A percentile compares a stretch with the other conserved stretches of the same genome.
phyloP scores from a whole-genome alignment of 257 asterid genomes.

The Scutellaria baicalensis region DNA sequence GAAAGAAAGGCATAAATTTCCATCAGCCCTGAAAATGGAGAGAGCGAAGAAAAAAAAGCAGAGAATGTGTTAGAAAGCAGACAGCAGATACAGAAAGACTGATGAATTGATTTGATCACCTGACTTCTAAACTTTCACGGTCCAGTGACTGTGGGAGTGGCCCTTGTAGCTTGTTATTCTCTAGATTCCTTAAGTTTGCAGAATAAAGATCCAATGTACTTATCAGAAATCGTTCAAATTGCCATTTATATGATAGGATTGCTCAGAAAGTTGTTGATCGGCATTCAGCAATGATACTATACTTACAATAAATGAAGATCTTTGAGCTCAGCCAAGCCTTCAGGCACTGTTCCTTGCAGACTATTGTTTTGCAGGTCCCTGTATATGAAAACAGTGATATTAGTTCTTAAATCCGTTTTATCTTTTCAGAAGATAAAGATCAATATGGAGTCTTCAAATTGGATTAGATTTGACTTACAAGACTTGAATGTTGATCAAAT shows the following conservation, averaged over 20 bases:
- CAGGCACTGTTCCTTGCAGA: slow-evolving; percentile 70
- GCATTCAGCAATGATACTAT: not conserved
- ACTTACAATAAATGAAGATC: slow-evolving; percentile 79
- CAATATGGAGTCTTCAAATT: not conserved
- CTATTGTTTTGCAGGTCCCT: slow-evolving; percentile 91
- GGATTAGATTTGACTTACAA: slow-evolving; percentile 47
- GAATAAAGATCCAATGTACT: not conserved
- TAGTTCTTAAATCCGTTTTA: not conserved
- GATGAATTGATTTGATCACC: slow-evolving; percentile 26
- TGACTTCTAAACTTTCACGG: slow-evolving; percentile 64
- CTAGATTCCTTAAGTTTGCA: slow-evolving; percentile 59
- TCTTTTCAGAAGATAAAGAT: not conserved
- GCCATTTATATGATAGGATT: not conserved
- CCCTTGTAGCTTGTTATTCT: slow-evolving; percentile 77
- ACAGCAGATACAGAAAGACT: not conserved
- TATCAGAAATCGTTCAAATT: not conserved
- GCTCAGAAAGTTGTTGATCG: not conserved
- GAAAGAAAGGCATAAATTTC: slow-evolving; percentile 83
- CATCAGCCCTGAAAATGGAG: slow-evolving; percentile 51
- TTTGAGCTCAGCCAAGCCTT: slow-evolving; percentile 65
- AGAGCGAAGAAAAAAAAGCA: not conserved
- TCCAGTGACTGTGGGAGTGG: slow-evolving; percentile 83
- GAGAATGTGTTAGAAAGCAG: not conserved
- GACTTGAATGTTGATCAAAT: slow-evolving; percentile 79
- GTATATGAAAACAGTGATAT: slow-evolving; percentile 1